Conservation (phyloP, 73 alveolate genomes). For the Blepharisma stoltei region DNA sequence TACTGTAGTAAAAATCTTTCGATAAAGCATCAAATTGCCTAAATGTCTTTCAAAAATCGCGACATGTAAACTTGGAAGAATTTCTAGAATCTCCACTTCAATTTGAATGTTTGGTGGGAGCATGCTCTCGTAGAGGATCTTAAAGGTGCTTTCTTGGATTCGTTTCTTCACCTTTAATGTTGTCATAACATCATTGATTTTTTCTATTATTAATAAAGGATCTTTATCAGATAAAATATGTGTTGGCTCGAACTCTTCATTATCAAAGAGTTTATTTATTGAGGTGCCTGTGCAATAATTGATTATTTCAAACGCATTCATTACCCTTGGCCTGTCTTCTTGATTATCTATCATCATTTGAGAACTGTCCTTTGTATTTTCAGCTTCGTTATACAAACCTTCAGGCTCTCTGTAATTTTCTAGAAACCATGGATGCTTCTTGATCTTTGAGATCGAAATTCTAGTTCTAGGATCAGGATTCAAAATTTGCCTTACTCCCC, state of each 20-base stretch:
- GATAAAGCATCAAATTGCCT: neutral
- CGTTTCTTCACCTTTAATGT: too few relatives aligned
- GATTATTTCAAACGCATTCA: too few relatives aligned
- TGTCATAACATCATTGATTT: too few relatives aligned
- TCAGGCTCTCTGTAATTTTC: neutral
- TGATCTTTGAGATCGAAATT: constrained; percentile 35
- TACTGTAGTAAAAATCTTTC: neutral
- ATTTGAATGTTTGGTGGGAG: too few relatives aligned
- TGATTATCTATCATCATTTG: too few relatives aligned
- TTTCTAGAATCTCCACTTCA: neutral
- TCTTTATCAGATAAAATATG: too few relatives aligned
- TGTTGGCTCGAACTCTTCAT: neutral
- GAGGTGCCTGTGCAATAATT: too few relatives aligned
- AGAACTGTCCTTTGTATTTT: too few relatives aligned
- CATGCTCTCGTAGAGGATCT: too few relatives aligned
- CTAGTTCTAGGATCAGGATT: constrained; percentile 40
- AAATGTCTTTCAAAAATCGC: neutral
- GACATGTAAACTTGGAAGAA: neutral
- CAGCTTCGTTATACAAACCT: neutral
- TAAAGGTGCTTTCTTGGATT: too few relatives aligned
- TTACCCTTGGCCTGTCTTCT: neutral
- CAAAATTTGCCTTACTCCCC: constrained; percentile 33
- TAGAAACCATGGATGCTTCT: constrained; percentile 42
- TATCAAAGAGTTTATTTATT: too few relatives aligned
- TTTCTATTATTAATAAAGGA: too few relatives aligned